Evolutionary conservation across 805 yeast genomes (phyloP).

Genomic region (Pichia insulana): DNA sequence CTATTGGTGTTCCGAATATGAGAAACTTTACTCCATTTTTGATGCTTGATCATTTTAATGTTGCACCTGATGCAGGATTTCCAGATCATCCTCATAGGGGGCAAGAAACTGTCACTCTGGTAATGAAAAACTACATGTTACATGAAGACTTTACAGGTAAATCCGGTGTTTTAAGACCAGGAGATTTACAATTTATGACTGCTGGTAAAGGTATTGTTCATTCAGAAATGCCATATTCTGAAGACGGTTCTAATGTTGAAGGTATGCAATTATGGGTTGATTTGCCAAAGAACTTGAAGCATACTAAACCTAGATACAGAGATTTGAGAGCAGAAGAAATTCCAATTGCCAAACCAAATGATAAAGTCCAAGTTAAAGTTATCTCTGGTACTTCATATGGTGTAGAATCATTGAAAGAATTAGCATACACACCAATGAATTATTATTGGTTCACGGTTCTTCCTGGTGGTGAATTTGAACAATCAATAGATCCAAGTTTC

Average conservation of each 20-base stretch:
- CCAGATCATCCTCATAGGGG: constrained; percentile 84
- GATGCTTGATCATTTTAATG: constrained; percentile 71
- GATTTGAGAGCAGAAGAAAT: constrained; percentile 64
- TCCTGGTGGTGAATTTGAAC: constrained; percentile 58
- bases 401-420: constrained; percentile 59
- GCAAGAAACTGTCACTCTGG: constrained; percentile 68
- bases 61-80: constrained; percentile 59
- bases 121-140: constrained; percentile 58
- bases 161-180: constrained; percentile 66
- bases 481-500: constrained; percentile 49
- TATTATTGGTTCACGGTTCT: constrained; percentile 58
- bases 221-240: constrained; percentile 72
- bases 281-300: constrained; percentile 55
- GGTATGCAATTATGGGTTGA: constrained; percentile 91
- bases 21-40: constrained; percentile 77
- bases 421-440: constrained; percentile 76
- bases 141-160: constrained; percentile 86
- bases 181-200: constrained; percentile 90
- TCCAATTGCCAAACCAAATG: constrained; percentile 59
- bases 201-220: constrained; percentile 86
- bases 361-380: constrained; percentile 57
- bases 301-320: constrained; percentile 65
- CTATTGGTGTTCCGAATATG: constrained; percentile 60
- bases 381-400: constrained; percentile 75
- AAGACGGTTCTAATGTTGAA: constrained; percentile 37